Conservation (phyloP, 2,329 filamentous ascomycete genomes). For the Trichocomaceae sp. region DNA sequence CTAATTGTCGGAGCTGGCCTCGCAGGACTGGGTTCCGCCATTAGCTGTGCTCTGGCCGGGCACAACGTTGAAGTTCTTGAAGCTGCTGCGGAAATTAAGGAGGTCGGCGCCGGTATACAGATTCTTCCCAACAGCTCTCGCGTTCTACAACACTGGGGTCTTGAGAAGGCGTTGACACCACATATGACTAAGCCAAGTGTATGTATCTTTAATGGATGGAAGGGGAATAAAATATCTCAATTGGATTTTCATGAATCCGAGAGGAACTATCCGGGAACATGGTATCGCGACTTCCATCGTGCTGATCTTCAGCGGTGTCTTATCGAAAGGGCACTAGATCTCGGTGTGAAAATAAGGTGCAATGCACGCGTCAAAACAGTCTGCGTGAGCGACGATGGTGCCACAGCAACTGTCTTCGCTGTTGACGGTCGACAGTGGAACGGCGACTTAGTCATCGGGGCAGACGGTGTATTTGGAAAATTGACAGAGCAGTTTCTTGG, state of each 20-base stretch:
- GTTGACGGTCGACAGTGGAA: slow-evolving; percentile 17
- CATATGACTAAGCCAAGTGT: slow-evolving; percentile 15
- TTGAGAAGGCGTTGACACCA: slow-evolving; percentile 27
- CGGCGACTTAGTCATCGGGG: neutral
- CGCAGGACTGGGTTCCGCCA: slow-evolving; percentile 38
- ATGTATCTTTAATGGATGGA: slow-evolving; percentile 33
- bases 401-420: slow-evolving; percentile 32
- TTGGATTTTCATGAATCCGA: slow-evolving; percentile 32
- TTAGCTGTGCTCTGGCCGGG: slow-evolving; percentile 33
- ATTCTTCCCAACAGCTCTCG: slow-evolving; percentile 24
- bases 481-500: neutral
- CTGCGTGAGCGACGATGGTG: slow-evolving; percentile 23
- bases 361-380: slow-evolving; percentile 42
- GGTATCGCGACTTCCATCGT: slow-evolving; percentile 43
- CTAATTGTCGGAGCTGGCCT: slow-evolving; percentile 39
- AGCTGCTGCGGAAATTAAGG: slow-evolving; percentile 30
- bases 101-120: slow-evolving; percentile 28
- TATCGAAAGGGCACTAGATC: neutral
- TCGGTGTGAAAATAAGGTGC: slow-evolving; percentile 35
- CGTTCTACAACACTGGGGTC: slow-evolving; percentile 22
- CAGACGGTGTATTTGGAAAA: neutral
- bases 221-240: slow-evolving; percentile 23
- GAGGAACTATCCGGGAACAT: slow-evolving; percentile 24
- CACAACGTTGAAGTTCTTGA: slow-evolving; percentile 38
- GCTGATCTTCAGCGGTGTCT: slow-evolving; percentile 38